Percentiles rank a stretch among this genome's conserved stretches.
Evolutionary conservation across 495 filamentous ascomycete species (phyloP).

Genomic region (Neurospora sp.): DNA sequence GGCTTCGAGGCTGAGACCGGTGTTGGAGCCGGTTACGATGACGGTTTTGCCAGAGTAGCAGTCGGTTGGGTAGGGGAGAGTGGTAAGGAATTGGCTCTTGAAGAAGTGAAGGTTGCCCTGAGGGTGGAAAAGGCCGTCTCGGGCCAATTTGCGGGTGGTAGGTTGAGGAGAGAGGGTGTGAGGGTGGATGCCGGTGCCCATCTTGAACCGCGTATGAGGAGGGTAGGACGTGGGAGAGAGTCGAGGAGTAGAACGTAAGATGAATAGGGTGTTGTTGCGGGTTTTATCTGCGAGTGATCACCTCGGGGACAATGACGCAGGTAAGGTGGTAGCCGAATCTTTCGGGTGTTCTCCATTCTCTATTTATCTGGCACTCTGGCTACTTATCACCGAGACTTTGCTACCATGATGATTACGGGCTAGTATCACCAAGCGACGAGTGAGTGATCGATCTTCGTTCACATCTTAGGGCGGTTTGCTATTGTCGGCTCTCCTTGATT

Average conservation of each 20-base stretch:
- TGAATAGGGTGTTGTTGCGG: not conserved
- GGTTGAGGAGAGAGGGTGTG: not conserved
- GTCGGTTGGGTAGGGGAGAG: not conserved
- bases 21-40: conserved; percentile 45
- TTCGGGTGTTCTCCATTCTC: not conserved
- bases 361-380: not conserved
- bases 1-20: conserved; percentile 43
- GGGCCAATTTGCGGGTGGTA: not conserved
- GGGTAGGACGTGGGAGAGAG: too few species aligned
- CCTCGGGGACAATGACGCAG: not conserved
- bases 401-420: not conserved
- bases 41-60: conserved; percentile 25
- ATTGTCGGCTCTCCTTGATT: not conserved
- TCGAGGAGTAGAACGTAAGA: not conserved
- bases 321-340: not conserved
- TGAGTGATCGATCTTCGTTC: not conserved
- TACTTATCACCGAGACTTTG: not conserved
- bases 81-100: conserved; percentile 2
- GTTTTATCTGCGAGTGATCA: not conserved
- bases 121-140: not conserved
- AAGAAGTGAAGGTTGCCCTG: not conserved
- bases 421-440: not conserved
- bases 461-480: not conserved
- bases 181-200: not conserved
- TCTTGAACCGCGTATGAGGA: not conserved